Conservation (phyloP, 345 rosid species). For the Eucalyptus regnans region DNA sequence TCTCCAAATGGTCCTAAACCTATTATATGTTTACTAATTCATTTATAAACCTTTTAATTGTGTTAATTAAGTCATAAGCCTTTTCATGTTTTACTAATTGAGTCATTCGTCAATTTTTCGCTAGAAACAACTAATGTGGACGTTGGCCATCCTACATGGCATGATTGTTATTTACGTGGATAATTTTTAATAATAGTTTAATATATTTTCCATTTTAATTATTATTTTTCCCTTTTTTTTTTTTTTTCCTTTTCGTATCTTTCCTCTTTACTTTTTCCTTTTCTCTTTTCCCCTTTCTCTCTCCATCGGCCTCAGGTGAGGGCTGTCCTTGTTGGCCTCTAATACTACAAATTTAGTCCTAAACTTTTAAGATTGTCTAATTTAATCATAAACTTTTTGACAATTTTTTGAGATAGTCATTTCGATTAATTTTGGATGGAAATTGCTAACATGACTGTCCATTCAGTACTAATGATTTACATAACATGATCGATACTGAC, state of each 20-base stretch:
- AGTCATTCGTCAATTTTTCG: accelerated
- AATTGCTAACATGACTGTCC: background rate
- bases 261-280: background rate
- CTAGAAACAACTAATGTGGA: too few relatives aligned
- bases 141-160: accelerated
- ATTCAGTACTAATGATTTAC: background rate
- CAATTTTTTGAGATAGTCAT: accelerated
- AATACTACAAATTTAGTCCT: background rate
- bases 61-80: too few relatives aligned
- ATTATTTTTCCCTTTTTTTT: too few relatives aligned
- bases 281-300: background rate
- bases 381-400: background rate
- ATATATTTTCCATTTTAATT: background rate
- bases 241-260: too few relatives aligned
- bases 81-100: too few relatives aligned
- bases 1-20: background rate
- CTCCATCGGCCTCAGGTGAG: accelerated
- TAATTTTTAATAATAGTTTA: too few relatives aligned
- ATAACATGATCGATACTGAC: accelerated
- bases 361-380: background rate
- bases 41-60: background rate
- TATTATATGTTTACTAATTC: too few relatives aligned
- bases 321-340: too few relatives aligned
- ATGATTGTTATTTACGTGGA: background rate
- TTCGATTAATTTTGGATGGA: background rate